Conservation (phyloP, 805 yeast species). For the Kregervanrija delftensis region DNA sequence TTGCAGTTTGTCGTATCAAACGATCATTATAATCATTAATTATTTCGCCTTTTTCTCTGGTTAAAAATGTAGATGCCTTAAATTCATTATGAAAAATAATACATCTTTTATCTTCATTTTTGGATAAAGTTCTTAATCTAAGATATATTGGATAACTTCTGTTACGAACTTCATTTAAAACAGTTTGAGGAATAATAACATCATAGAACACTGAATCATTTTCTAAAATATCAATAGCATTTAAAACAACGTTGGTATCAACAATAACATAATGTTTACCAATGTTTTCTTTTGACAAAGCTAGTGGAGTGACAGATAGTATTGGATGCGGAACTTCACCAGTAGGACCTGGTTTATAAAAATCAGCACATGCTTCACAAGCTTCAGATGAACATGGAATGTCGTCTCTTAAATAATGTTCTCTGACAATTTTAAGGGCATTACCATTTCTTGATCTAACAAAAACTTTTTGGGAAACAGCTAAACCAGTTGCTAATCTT, state of each 20-base stretch:
- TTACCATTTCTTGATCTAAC: constrained; percentile 86
- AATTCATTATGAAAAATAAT: constrained; percentile 93
- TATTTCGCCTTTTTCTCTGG: constrained; percentile 57
- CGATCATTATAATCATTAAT: constrained; percentile 90
- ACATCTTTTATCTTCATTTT: constrained; percentile 73
- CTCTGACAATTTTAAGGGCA: constrained; percentile 87
- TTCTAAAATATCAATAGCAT: constrained; percentile 87
- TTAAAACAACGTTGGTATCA: constrained; percentile 83
- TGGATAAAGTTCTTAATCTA: constrained; percentile 70
- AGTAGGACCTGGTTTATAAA: constrained; percentile 53
- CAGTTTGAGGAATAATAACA: constrained; percentile 93
- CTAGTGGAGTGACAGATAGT: constrained; percentile 56
- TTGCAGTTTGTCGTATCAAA: constrained; percentile 69
- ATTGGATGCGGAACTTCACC: constrained; percentile 63
- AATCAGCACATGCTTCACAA: constrained; percentile 55
- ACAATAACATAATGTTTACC: constrained; percentile 77
- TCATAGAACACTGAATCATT: constrained; percentile 71
- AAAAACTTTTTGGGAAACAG: constrained; percentile 83
- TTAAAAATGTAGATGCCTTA: constrained; percentile 58
- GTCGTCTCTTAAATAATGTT: constrained; percentile 87
- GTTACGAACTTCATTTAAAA: constrained; percentile 86
- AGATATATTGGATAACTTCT: constrained; percentile 83
- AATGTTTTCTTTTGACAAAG: constrained; percentile 32
- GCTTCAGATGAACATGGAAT: constrained; percentile 80
- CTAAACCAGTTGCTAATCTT: constrained; percentile 42